A percentile compares a stretch with the other conserved stretches of the same genome.
These are phyloP conservation scores for Scheffersomyces ergatensis DNA, from an alignment of 805 yeast species.

Conservation along the genomic window DNA sequence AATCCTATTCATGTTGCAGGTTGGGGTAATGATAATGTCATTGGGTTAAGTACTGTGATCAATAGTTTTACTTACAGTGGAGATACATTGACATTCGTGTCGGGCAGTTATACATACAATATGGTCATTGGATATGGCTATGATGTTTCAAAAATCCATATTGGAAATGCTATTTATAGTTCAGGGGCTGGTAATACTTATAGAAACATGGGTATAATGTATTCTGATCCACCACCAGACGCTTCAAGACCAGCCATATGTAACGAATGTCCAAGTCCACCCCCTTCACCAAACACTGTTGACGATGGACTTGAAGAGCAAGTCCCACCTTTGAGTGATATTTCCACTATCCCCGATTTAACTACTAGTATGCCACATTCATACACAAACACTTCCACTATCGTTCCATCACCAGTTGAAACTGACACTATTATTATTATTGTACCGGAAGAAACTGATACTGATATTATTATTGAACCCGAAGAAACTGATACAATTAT, in stretches of 20 bases:
- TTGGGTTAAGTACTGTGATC: conserved; percentile 11
- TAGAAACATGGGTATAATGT: conserved; percentile 1
- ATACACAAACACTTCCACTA: too few species aligned
- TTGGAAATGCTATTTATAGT: not conserved
- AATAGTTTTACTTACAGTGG: conserved; percentile 4
- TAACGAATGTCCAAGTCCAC: not conserved
- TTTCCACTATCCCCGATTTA: too few species aligned
- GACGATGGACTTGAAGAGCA: too few species aligned
- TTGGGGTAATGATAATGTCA: conserved; percentile 11
- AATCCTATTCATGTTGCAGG: too few species aligned
- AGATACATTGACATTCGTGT: not conserved
- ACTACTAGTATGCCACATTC: too few species aligned
- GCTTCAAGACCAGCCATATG: conserved; percentile 1
- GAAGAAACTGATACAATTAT: too few species aligned
- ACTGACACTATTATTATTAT: too few species aligned
- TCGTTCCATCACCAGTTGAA: too few species aligned
- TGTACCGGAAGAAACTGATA: too few species aligned
- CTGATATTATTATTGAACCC: too few species aligned
- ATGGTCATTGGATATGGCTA: conserved; percentile 16
- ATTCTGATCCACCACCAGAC: conserved; percentile 1
- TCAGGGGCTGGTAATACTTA: not conserved
- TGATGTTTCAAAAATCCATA: conserved; percentile 1
- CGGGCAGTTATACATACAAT: too few species aligned
- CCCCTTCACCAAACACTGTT: not conserved
- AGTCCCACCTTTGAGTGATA: too few species aligned